These are phyloP conservation scores for Nymphaea colorata DNA, from an alignment of 164 flowering plant genomes.

Conservation along the genomic window DNA sequence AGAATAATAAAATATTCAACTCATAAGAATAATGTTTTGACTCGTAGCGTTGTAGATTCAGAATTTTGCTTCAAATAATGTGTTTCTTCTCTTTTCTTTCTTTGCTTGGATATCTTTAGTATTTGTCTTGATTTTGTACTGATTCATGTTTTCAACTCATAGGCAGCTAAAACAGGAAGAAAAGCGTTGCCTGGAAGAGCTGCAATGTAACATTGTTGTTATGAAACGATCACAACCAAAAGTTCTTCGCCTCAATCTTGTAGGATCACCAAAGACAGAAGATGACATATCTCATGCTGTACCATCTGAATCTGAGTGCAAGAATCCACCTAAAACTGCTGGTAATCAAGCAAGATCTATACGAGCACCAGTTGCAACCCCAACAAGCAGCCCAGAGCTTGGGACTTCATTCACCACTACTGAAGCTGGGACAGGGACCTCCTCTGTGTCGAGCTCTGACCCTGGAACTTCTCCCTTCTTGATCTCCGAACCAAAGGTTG, in stretches of 20 bases:
- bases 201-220: slow-evolving; percentile 77
- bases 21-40: background rate
- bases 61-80: background rate
- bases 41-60: background rate
- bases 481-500: slow-evolving; percentile 24
- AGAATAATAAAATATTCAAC: slow-evolving; percentile 16
- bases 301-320: slow-evolving; percentile 19
- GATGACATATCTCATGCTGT: slow-evolving; percentile 14
- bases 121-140: background rate
- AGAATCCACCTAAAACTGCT: slow-evolving; percentile 11
- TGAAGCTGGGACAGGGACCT: slow-evolving; percentile 47
- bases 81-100: slow-evolving; percentile 2
- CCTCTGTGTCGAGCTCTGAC: slow-evolving; percentile 80
- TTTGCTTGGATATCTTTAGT: background rate
- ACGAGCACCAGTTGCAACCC: slow-evolving; percentile 70
- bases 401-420: slow-evolving; percentile 54
- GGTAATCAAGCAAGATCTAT: slow-evolving; percentile 18
- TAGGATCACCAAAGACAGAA: slow-evolving; percentile 31
- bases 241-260: slow-evolving; percentile 73
- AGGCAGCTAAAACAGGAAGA: slow-evolving; percentile 64
- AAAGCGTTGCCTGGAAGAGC: slow-evolving; percentile 65
- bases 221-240: slow-evolving; percentile 65
- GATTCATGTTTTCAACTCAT: slow-evolving; percentile 5
- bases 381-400: slow-evolving; percentile 75
- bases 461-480: slow-evolving; percentile 47